Evolutionary conservation across 2,329 filamentous ascomycete species (phyloP).

Genomic region (Fusarium sp.): DNA sequence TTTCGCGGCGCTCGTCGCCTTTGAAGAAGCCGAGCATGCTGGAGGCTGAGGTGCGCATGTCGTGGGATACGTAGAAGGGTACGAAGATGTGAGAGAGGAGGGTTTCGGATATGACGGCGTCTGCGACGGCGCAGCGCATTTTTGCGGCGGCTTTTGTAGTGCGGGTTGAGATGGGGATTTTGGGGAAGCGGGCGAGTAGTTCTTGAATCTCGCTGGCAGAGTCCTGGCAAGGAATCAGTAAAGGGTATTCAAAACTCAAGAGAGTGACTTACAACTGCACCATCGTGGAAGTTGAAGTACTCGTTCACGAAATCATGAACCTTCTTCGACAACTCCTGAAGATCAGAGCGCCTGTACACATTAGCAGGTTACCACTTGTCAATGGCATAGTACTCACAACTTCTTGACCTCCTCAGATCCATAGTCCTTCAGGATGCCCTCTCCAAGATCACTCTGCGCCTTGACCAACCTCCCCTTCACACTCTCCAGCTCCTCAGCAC

Average conservation of each 20-base stretch:
- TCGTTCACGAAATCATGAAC: conserved; percentile 43
- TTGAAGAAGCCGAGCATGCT: conserved; percentile 42
- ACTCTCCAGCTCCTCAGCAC: conserved; percentile 27
- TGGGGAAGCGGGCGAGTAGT: conserved; percentile 36
- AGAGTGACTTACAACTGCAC: conserved; percentile 28
- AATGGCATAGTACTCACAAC: conserved; percentile 28
- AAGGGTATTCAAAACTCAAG: no score
- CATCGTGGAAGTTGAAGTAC: conserved; percentile 45
- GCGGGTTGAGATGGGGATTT: conserved; percentile 40
- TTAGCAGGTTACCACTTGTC: conserved; percentile 19
- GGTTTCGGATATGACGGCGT: conserved; percentile 42
- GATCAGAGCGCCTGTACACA: conserved; percentile 34
- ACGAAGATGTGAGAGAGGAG: conserved; percentile 45
- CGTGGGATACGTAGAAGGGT: conserved; percentile 44
- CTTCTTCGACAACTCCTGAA: conserved; percentile 41
- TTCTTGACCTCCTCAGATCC: conserved; percentile 35
- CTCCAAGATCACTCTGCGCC: conserved; percentile 41
- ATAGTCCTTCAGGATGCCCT: conserved; percentile 37
- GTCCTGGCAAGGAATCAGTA: conserved; percentile 9
- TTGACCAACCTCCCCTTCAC: conserved; percentile 37
- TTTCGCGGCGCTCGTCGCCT: conserved; percentile 41
- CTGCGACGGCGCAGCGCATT: conserved; percentile 47
- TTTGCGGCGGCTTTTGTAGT: conserved; percentile 38
- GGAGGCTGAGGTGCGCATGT: conserved; percentile 26
- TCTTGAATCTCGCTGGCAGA: conserved; percentile 42